Percentiles rank a stretch among this genome's conserved stretches.
Conservation (phyloP, 257 asterid species). For the Scutellaria barbata region DNA sequence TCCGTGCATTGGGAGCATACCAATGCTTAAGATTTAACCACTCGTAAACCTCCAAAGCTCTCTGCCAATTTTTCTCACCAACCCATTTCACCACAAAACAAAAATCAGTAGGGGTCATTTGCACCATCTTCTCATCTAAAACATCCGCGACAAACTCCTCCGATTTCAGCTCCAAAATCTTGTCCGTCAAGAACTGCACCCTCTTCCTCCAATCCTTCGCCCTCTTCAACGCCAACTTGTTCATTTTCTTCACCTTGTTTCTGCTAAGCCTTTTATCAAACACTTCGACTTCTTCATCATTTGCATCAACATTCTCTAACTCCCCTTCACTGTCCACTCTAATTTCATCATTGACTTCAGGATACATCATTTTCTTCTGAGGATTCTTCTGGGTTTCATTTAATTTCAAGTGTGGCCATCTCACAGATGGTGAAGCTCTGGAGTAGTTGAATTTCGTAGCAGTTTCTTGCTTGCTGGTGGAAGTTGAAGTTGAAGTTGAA, state of each 20-base stretch:
- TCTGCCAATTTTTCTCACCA: constrained; percentile 88
- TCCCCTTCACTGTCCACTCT: constrained; percentile 39
- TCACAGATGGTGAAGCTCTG: constrained; percentile 85
- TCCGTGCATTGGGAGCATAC: constrained; percentile 85
- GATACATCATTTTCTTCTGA: constrained; percentile 12
- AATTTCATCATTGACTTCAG: constrained; percentile 39
- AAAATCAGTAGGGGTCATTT: constrained; percentile 94
- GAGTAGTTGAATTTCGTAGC: constrained; percentile 68
- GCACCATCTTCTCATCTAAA: constrained; percentile 87
- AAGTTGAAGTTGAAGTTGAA: constrained; percentile 60
- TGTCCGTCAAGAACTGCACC: constrained; percentile 76
- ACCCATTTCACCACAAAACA: constrained; percentile 90
- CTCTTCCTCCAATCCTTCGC: constrained; percentile 93
- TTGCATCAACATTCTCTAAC: constrained; percentile 23
- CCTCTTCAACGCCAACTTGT: constrained; percentile 83
- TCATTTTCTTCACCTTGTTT: constrained; percentile 84
- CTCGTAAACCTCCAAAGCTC: constrained; percentile 91
- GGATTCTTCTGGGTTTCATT: constrained; percentile 42
- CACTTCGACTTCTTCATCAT: constrained; percentile 48
- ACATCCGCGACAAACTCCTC: constrained; percentile 93
- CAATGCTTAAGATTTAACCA: constrained; percentile 90
- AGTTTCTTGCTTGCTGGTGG: constrained; percentile 52
- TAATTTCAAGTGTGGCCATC: constrained; percentile 94
- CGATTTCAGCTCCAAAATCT: constrained; percentile 69
- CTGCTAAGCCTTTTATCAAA: constrained; percentile 67